Evolutionary conservation across 2,329 filamentous ascomycete species (phyloP).

Genomic region (Decorospora gaudefroyi): DNA sequence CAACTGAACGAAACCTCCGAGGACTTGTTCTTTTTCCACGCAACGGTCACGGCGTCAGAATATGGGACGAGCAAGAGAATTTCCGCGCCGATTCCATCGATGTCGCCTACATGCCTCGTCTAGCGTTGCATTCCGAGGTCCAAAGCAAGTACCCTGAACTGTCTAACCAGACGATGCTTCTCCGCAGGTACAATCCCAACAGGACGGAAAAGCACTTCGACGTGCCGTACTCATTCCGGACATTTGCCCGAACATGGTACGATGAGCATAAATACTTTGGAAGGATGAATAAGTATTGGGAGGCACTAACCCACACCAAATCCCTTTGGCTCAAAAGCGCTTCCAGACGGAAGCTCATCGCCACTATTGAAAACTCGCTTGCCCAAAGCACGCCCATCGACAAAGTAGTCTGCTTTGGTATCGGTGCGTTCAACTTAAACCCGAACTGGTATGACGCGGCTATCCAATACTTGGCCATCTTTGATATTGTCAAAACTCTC

Average conservation of each 20-base stretch:
- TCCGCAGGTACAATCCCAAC: constrained; percentile 4
- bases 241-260: not conserved
- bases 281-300: constrained; percentile 2
- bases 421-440: constrained; percentile 10
- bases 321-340: constrained; percentile 2
- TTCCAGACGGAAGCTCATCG: not conserved
- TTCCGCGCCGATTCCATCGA: not conserved
- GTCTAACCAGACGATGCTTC: not conserved
- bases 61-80: not conserved
- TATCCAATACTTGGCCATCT: constrained; percentile 22
- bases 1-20: too few species aligned
- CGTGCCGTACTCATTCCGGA: constrained; percentile 2
- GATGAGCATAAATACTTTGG: not conserved
- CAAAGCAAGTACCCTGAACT: constrained; percentile 1
- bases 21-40: too few species aligned
- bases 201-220: not conserved
- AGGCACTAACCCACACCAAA: not conserved
- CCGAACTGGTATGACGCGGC: constrained; percentile 6
- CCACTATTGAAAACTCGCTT: not conserved
- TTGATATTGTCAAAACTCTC: constrained; percentile 15
- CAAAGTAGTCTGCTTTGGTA: constrained; percentile 21
- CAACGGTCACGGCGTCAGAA: too few species aligned
- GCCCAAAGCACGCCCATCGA: constrained; percentile 2
- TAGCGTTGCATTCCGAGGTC: constrained; percentile 15
- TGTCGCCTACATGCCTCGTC: constrained; percentile 9